Evolutionary conservation across 2,329 filamentous ascomycete species (phyloP), one percentile per base, ranked within the genome.

Genomic region (Hypocreales sp.): DNA sequence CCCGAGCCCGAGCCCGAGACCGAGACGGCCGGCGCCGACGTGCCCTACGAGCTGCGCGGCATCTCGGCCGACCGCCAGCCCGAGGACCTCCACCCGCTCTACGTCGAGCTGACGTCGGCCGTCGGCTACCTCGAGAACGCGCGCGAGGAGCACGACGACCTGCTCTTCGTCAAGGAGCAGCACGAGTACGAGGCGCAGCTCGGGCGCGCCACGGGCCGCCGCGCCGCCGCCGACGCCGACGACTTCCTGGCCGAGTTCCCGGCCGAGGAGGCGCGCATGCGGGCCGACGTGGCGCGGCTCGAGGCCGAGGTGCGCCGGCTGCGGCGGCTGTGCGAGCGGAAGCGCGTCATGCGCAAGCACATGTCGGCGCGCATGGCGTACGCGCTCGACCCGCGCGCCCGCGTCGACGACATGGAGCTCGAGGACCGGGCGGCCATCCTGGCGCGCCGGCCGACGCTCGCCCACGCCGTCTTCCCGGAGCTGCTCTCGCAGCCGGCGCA

Each of bases 401-500:
- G 37, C 20, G 49, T 50, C 23, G 57, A 60, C 16, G 60, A 62
- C 26, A 50, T 65, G 29, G 41, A 50, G 13, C 50, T 67, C 14
- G 47, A 50, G 10, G 44, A 48, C 11, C 36, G 34, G 19, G 32
- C 33, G 2, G 18, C 30, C 4, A 46, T 47, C 4, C 31, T 44
- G 8, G 31, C 40, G 25, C 33, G 29, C 3, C 35, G 25, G 17
- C 35, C 31, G 18, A 47, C 37, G 8, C 41, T 63, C 5, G 49
- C 50, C 7, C 55, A 64, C 35, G 38, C 48, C 7, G 37, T 40
- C 7, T 66, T 65, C 28, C 47, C 58, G 7, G 45, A 56, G 15
- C 46, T 69, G 7, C 45, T 67, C n/a, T 59, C 60, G 6, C 61
- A 60, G 24, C 62, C 61, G 1, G 50, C 55, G 14, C 54, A 68